Conservation (phyloP, 306 rosid genomes). For the Quercus engelmannii region DNA sequence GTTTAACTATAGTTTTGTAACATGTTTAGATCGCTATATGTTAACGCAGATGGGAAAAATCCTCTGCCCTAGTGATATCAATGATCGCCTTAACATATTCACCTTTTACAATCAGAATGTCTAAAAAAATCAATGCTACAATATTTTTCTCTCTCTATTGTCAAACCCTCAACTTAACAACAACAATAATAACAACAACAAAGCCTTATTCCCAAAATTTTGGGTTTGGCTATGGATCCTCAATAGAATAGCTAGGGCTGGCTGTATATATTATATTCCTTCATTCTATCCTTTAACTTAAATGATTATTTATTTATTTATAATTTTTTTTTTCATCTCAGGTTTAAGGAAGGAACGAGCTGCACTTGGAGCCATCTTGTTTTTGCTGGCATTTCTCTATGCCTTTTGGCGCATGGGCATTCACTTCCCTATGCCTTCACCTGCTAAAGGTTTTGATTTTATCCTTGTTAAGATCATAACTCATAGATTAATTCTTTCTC, state of each 20-base stretch:
- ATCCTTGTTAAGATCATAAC: neutral
- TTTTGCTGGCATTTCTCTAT: slow-evolving; percentile 81
- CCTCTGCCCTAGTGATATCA: neutral
- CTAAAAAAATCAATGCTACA: neutral
- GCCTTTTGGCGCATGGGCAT: slow-evolving; percentile 97
- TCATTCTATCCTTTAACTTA: neutral
- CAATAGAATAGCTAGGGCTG: too few species aligned
- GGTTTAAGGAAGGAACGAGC: slow-evolving; percentile 77
- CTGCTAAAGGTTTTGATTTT: slow-evolving; percentile 60
- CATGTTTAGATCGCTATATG: neutral
- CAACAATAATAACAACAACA: too few species aligned
- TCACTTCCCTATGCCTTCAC: slow-evolving; percentile 97
- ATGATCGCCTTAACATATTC: neutral
- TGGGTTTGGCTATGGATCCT: too few species aligned
- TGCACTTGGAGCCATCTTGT: slow-evolving; percentile 68
- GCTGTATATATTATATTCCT: too few species aligned
- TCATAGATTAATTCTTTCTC: neutral
- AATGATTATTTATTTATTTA: neutral
- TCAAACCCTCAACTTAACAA: neutral
- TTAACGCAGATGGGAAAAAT: neutral
- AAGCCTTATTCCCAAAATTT: too few species aligned
- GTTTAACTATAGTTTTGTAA: neutral
- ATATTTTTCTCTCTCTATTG: neutral
- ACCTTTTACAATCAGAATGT: neutral
- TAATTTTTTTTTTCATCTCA: slow-evolving; percentile 5